Percentiles rank a stretch among this genome's conserved stretches.
phyloP scores from a whole-genome alignment of 2,329 filamentous ascomycete genomes.

The Penicillium brevicompactum region DNA sequence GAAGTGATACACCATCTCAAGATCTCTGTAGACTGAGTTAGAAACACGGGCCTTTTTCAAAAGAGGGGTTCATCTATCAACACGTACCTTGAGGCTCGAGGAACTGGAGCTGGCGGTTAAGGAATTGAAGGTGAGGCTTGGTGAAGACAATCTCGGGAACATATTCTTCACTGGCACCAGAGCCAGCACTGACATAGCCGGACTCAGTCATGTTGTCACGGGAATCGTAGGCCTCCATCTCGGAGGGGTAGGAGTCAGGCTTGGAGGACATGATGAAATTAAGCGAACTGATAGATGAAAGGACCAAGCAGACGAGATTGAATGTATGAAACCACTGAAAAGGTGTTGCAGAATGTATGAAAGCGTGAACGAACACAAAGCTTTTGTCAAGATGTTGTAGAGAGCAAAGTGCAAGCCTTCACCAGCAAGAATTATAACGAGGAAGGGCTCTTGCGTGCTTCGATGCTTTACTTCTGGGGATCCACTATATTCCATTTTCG shows the following conservation, averaged over 20 bases:
- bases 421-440: conserved; percentile 59
- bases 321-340: conserved; percentile 6
- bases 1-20: conserved; percentile 89
- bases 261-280: conserved; percentile 39
- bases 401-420: conserved; percentile 36
- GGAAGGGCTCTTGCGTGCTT: conserved; percentile 39
- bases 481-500: background rate
- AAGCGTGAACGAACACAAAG: background rate
- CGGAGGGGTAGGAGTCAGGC: conserved; percentile 39
- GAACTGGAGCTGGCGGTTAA: conserved; percentile 85
- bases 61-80: conserved; percentile 4
- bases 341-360: conserved; percentile 3
- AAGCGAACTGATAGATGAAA: background rate
- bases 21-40: conserved; percentile 61
- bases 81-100: conserved; percentile 74
- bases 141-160: conserved; percentile 83
- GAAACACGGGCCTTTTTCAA: conserved; percentile 7
- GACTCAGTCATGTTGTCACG: conserved; percentile 77
- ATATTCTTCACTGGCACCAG: conserved; percentile 61
- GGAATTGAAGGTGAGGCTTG: conserved; percentile 80
- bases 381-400: background rate
- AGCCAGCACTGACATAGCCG: conserved; percentile 68
- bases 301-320: conserved; percentile 6
- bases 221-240: conserved; percentile 35
- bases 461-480: background rate